These are phyloP conservation scores for Paspalum notatum DNA, from an alignment of 176 grass and related monocot species.

Conservation along the genomic window DNA sequence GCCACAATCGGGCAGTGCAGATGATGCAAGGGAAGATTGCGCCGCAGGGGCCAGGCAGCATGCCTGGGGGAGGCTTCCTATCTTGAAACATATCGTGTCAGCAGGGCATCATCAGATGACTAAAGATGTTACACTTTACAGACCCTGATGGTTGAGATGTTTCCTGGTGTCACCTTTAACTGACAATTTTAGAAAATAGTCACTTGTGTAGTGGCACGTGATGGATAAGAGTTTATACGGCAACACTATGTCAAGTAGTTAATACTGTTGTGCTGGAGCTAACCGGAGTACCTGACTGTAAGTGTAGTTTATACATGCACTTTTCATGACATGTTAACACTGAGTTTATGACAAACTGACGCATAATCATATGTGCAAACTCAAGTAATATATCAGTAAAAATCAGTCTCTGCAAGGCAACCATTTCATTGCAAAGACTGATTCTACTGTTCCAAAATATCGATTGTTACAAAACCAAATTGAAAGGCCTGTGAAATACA, in stretches of 20 bases:
- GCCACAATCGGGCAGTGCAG: slow-evolving; percentile 61
- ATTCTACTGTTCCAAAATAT: too few species aligned
- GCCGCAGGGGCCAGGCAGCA: slow-evolving; percentile 51
- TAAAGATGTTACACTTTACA: neutral
- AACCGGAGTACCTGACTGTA: neutral
- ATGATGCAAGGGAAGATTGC: slow-evolving; percentile 78
- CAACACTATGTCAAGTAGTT: neutral
- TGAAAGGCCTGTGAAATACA: too few species aligned
- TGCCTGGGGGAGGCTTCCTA: slow-evolving; percentile 69
- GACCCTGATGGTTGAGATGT: neutral
- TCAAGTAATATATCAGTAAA: too few species aligned
- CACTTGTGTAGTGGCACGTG: neutral
- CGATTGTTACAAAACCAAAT: too few species aligned
- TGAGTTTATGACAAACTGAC: too few species aligned
- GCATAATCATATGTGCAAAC: too few species aligned
- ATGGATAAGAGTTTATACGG: neutral
- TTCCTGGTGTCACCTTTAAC: neutral
- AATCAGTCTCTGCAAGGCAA: too few species aligned
- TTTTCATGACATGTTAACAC: too few species aligned
- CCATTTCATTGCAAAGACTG: too few species aligned
- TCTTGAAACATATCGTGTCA: slow-evolving; percentile 37
- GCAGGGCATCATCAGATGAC: neutral
- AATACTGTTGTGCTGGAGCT: neutral
- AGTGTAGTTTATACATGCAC: too few species aligned
- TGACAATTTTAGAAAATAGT: neutral